Evolutionary conservation across 441 rosid species (phyloP), one percentile per base, ranked within the genome.

Genomic region (Eutrema salsugineum): DNA sequence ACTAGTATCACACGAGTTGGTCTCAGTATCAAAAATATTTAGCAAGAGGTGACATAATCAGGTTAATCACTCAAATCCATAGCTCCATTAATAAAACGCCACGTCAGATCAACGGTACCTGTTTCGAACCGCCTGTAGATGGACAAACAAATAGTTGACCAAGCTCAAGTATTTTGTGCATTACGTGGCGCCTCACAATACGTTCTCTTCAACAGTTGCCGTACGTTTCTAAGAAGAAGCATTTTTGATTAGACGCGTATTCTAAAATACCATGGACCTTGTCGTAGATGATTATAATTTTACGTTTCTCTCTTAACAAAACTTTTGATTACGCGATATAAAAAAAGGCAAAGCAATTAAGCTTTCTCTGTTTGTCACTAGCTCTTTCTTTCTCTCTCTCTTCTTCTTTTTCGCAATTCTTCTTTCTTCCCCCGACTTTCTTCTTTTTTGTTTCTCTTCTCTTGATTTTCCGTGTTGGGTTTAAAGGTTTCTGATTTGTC

Each of bases 281-380:
- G 15, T 4, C 43, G 62, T 50, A 63, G 71, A 30, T 0, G 67
- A 76, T n/a, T n/a, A n/a, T 76, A 48, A 42, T 5, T 19, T 0
- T 39, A 55, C 66, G 75, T 70, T 76, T 47, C 17, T 68, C 47
- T 50, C 43, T 7, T 0, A 17, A 20, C 54, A 15, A 39, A 58
- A 3, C 32, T 33, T 55, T 63, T 36, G 63, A 66, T 50, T 63
- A 35, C 20, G 43, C 66, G 22, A 47, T 72, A 58, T 68, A 68
- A 17, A 65, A 67, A 57, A 74, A 59, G 43, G 48, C 4, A 51
- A 62, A 69, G 55, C 36, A 61, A 68, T 53, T 10, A 46, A 54
- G 44, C 54, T 76, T 33, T 70, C 79, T 62, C 74, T 62, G 70
- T 75, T 68, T 68, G 74, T 76, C 79, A 76, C 76, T 76, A 63